Conservation (phyloP, 306 rosid species). For the Castanea mollissima region DNA sequence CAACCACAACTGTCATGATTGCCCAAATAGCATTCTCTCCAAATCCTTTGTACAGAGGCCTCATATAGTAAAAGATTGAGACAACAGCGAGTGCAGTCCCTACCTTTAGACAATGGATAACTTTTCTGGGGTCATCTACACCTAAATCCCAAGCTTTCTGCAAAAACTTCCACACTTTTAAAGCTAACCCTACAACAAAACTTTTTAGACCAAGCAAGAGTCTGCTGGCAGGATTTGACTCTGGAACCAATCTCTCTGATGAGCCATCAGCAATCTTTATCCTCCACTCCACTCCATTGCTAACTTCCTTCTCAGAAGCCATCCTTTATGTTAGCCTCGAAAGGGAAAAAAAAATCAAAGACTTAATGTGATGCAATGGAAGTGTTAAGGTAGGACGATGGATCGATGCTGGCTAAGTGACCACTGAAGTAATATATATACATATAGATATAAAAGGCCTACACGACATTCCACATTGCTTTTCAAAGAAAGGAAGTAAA, state of each 20-base stretch:
- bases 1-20: constrained; percentile 76
- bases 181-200: constrained; percentile 26
- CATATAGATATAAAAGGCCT: not conserved
- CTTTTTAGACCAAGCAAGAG: constrained; percentile 29
- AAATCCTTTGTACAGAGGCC: constrained; percentile 72
- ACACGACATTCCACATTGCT: constrained; percentile 1
- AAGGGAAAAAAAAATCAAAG: not conserved
- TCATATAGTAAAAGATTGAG: constrained; percentile 67
- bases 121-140: constrained; percentile 73
- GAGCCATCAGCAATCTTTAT: constrained; percentile 46
- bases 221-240: constrained; percentile 10
- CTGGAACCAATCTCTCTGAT: constrained; percentile 29
- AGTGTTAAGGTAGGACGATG: constrained; percentile 2
- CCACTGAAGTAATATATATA: constrained; percentile 26
- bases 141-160: constrained; percentile 76
- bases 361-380: not conserved
- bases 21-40: constrained; percentile 92
- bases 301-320: constrained; percentile 29
- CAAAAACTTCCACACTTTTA: constrained; percentile 45
- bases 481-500: not conserved
- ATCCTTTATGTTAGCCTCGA: constrained; percentile 14
- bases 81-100: constrained; percentile 79
- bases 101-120: constrained; percentile 69
- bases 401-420: constrained; percentile 6
- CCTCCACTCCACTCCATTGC: constrained; percentile 56